phyloP scores from a whole-genome alignment of 73 alveolate species.

The Tetrahymena elliotti region DNA sequence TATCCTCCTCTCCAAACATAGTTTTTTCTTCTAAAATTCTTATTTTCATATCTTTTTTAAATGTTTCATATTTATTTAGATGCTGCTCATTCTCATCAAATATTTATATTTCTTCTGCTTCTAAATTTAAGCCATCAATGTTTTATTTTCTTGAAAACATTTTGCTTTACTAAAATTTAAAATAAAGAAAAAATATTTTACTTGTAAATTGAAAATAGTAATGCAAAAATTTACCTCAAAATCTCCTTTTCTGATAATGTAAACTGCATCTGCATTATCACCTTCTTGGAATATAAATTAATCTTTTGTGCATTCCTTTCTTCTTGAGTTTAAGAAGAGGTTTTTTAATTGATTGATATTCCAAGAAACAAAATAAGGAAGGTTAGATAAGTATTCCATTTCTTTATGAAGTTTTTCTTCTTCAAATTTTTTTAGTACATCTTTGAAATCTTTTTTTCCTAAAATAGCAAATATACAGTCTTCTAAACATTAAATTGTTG shows the following conservation, averaged over 20 bases:
- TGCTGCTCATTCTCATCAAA: background rate
- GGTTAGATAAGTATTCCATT: background rate
- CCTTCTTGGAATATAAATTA: background rate
- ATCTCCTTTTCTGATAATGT: background rate
- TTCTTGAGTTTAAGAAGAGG: background rate
- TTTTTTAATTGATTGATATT: background rate
- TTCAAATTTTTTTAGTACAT: background rate
- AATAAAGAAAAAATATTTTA: background rate
- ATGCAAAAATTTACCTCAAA: background rate
- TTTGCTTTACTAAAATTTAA: background rate
- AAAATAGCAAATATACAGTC: background rate
- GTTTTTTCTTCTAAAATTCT: background rate
- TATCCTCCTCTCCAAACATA: background rate
- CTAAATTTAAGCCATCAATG: background rate
- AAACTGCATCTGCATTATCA: background rate
- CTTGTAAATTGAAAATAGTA: background rate
- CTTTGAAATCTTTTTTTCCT: background rate
- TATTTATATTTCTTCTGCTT: background rate
- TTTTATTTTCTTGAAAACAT: background rate
- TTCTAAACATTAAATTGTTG: background rate
- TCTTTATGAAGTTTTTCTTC: background rate
- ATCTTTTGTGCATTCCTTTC: background rate
- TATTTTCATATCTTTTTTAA: background rate
- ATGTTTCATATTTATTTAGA: background rate
- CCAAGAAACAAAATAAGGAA: background rate